Conservation (phyloP, 306 rosid genomes). For the Senna siamea region DNA sequence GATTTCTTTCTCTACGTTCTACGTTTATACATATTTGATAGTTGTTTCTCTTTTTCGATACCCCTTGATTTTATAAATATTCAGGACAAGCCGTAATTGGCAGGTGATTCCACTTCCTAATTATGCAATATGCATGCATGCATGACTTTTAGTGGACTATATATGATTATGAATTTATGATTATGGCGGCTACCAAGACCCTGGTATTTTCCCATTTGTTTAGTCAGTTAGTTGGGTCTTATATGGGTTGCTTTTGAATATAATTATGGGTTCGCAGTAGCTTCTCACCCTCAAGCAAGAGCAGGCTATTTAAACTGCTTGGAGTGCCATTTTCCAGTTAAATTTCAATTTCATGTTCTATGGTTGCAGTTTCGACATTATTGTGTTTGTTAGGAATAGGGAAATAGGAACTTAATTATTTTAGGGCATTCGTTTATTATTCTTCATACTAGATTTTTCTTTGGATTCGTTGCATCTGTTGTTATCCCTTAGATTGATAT, state of each 20-base stretch:
- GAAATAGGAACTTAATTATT: background rate
- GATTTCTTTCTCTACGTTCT: background rate
- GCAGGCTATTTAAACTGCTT: slow-evolving; percentile 1
- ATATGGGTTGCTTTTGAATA: background rate
- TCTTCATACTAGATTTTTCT: background rate
- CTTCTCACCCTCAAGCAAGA: background rate
- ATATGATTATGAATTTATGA: background rate
- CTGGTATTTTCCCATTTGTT: background rate
- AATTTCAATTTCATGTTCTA: background rate
- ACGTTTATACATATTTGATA: background rate
- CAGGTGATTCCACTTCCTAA: slow-evolving; percentile 6
- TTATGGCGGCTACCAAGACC: background rate
- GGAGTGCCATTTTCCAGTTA: background rate
- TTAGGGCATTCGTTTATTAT: background rate
- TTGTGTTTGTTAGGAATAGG: background rate
- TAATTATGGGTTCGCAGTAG: background rate
- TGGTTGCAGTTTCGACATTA: background rate
- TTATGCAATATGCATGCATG: background rate
- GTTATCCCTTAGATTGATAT: background rate
- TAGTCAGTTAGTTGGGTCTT: background rate
- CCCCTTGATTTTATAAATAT: background rate
- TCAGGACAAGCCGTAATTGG: background rate
- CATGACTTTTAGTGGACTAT: slow-evolving; percentile 6
- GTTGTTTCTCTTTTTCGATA: background rate
- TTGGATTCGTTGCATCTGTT: background rate